A percentile compares a stretch with the other conserved stretches of the same genome.
Conservation (phyloP, 345 rosid genomes). For the Euphorbia tirucalli region DNA sequence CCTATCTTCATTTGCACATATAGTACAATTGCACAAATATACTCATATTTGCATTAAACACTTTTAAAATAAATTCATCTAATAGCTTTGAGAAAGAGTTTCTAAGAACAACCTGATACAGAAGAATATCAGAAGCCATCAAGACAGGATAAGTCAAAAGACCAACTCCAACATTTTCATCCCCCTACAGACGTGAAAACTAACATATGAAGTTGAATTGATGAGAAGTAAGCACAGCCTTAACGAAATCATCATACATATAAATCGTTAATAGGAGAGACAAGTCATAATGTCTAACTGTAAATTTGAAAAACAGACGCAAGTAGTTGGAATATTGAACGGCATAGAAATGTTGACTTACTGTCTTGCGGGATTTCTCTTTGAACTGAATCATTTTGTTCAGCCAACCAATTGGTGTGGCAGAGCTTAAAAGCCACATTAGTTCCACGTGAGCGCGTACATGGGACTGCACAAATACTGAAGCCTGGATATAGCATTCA, state of each 20-base stretch:
- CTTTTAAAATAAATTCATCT: not conserved
- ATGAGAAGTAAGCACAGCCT: constrained; percentile 11
- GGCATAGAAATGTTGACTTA: constrained; percentile 37
- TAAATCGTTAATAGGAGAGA: not conserved
- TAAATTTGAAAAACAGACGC: not conserved
- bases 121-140: constrained; percentile 90
- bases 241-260: constrained; percentile 8
- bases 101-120: constrained; percentile 66
- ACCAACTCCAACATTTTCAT: constrained; percentile 74
- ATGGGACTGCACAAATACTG: constrained; percentile 89
- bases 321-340: constrained; percentile 2
- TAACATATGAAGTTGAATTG: constrained; percentile 11
- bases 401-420: constrained; percentile 91
- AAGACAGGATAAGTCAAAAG: constrained; percentile 85
- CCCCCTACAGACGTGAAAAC: constrained; percentile 52
- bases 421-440: constrained; percentile 77
- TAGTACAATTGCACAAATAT: not conserved
- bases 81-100: constrained; percentile 7
- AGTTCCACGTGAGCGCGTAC: constrained; percentile 76
- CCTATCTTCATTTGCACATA: not conserved
- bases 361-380: constrained; percentile 90
- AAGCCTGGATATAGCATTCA: constrained; percentile 53
- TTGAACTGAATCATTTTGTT: constrained; percentile 88
- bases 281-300: not conserved
- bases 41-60: not conserved